Percentiles rank a stretch among this genome's conserved stretches.
These are phyloP conservation scores for Mycothermus thermophilus DNA, from an alignment of 495 filamentous ascomycete genomes.

Conservation along the genomic window DNA sequence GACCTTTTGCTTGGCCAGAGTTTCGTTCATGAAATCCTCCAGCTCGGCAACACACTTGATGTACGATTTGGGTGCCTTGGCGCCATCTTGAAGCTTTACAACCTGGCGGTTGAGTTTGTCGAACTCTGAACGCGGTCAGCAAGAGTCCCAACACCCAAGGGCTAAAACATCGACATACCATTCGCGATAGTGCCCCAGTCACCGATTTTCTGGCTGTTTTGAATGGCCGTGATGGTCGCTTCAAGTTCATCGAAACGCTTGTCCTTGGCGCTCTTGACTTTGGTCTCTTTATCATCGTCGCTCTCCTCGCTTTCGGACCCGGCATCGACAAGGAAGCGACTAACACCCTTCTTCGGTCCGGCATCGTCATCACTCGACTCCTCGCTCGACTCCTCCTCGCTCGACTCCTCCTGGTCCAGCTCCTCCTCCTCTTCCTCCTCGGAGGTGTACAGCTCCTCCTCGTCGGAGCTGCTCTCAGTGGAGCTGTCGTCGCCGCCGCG, in stretches of 20 bases:
- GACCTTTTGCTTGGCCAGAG: constrained; percentile 85
- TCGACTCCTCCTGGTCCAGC: constrained; percentile 35
- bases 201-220: constrained; percentile 92
- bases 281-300: constrained; percentile 68
- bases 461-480: constrained; percentile 66
- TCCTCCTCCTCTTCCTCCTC: constrained; percentile 47
- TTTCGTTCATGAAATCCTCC: constrained; percentile 91
- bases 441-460: constrained; percentile 77
- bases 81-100: constrained; percentile 58
- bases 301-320: constrained; percentile 68
- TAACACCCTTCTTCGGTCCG: constrained; percentile 51
- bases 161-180: constrained; percentile 45
- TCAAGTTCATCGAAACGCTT: constrained; percentile 93
- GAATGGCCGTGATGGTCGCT: constrained; percentile 71
- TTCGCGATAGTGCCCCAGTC: constrained; percentile 90
- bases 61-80: constrained; percentile 74
- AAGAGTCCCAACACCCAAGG: constrained; percentile 5
- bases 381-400: constrained; percentile 37
- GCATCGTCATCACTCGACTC: constrained; percentile 49
- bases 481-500: constrained; percentile 84
- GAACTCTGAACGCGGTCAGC: constrained; percentile 82
- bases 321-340: constrained; percentile 64
- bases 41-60: constrained; percentile 86
- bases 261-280: constrained; percentile 92
- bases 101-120: constrained; percentile 94